phyloP scores from a whole-genome alignment of 768 basidiomycete genomes.

The Mycena haematopus region DNA sequence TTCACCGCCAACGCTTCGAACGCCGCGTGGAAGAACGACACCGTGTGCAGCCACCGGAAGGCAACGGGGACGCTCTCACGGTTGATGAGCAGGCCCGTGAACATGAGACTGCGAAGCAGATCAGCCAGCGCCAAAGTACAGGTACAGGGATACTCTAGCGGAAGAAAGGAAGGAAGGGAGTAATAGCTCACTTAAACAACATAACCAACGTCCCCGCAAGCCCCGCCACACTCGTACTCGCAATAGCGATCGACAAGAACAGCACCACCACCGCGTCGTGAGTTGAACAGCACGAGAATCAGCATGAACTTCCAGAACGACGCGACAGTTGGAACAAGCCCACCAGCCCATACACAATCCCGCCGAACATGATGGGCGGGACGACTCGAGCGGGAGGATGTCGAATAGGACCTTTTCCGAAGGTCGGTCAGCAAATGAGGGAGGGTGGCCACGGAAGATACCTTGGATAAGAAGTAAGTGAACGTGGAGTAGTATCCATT shows the following conservation, averaged over 20 bases:
- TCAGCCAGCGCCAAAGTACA: conserved; percentile 6
- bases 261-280: conserved; percentile 94
- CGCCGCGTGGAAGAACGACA: conserved; percentile 98
- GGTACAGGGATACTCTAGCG: background rate
- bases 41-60: conserved; percentile 86
- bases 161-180: too few relatives aligned
- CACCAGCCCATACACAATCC: conserved; percentile 96
- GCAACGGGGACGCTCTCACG: conserved; percentile 77
- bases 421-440: background rate
- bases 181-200: conserved; percentile 88
- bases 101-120: conserved; percentile 71
- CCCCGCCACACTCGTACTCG: conserved; percentile 87
- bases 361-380: conserved; percentile 93
- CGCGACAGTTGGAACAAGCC: conserved; percentile 88
- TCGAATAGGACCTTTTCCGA: conserved; percentile 84
- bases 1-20: conserved; percentile 99
- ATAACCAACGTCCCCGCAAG: conserved; percentile 94
- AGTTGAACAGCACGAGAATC: conserved; percentile 96
- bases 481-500: conserved; percentile 98
- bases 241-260: conserved; percentile 87
- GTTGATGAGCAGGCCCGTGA: conserved; percentile 95
- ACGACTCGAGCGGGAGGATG: conserved; percentile 94
- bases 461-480: conserved; percentile 97
- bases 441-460: conserved; percentile 25
- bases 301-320: conserved; percentile 99